Evolutionary conservation across 345 rosid genomes (phyloP).

Genomic region (Euclidium syriacum): DNA sequence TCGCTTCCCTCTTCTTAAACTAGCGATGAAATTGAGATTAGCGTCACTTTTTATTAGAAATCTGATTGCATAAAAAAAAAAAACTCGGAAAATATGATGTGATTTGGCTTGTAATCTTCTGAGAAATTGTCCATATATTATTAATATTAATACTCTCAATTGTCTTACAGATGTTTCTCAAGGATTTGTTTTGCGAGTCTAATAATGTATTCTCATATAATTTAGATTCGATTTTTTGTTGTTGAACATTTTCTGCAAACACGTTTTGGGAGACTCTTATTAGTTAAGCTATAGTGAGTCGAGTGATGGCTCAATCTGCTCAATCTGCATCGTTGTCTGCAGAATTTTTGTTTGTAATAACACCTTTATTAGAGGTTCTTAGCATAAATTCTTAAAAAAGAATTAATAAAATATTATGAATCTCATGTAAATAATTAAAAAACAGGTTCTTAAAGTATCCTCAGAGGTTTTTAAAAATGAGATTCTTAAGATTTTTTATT

Average conservation of each 20-base stretch:
- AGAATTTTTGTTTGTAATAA: conserved; percentile 8
- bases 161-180: not conserved
- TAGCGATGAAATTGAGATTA: conserved; percentile 27
- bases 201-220: not conserved
- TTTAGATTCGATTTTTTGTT: not conserved
- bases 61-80: conserved; percentile 6
- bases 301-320: not conserved
- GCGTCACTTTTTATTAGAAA: not conserved
- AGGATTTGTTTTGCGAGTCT: not conserved
- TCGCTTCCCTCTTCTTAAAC: conserved; percentile 55
- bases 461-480: no score
- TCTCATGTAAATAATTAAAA: no score
- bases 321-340: not conserved
- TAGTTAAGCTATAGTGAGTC: not conserved
- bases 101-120: conserved; percentile 20
- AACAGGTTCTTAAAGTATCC: no score
- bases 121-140: conserved; percentile 17
- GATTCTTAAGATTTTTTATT: no score
- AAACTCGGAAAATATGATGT: conserved; percentile 6
- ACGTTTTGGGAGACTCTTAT: not conserved
- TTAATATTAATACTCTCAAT: not conserved
- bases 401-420: no score
- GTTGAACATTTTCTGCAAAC: not conserved
- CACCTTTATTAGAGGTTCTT: no score
- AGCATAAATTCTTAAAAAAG: no score